These are phyloP conservation scores for Thermomyces lanuginosus DNA, from an alignment of 2,329 filamentous ascomycete genomes.

Conservation along the genomic window DNA sequence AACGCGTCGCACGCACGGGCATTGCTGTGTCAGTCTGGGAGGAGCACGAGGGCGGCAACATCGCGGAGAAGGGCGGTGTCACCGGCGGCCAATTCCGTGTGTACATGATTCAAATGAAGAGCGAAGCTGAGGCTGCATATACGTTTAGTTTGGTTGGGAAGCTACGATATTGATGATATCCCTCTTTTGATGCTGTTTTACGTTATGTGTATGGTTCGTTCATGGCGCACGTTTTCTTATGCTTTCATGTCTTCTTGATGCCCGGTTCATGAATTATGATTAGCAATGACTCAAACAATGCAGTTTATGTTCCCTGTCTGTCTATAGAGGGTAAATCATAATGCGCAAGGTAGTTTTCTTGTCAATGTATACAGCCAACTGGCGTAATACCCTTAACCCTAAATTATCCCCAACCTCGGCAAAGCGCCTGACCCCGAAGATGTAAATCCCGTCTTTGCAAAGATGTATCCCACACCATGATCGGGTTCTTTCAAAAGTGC, in stretches of 20 bases:
- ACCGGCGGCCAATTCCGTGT: slow-evolving; percentile 41
- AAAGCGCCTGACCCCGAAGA: neutral
- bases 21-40: slow-evolving; percentile 85
- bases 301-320: too few relatives aligned
- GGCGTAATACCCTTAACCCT: too few relatives aligned
- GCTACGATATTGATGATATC: slow-evolving; percentile 28
- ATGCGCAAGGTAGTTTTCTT: too few relatives aligned
- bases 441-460: slow-evolving; percentile 19
- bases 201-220: too few relatives aligned
- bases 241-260: too few relatives aligned
- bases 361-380: too few relatives aligned
- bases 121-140: slow-evolving; percentile 37
- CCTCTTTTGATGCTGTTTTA: neutral
- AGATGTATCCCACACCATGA: slow-evolving; percentile 24
- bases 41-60: slow-evolving; percentile 47
- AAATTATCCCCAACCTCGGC: too few relatives aligned
- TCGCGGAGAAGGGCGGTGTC: slow-evolving; percentile 41
- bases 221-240: too few relatives aligned
- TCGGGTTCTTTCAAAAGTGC: slow-evolving; percentile 23
- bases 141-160: slow-evolving; percentile 39
- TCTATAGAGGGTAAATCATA: too few relatives aligned
- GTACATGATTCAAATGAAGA: slow-evolving; percentile 49
- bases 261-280: too few relatives aligned
- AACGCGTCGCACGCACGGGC: slow-evolving; percentile 64
- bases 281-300: too few relatives aligned